Percentiles rank a stretch among this genome's conserved stretches.
Conservation (phyloP, 371 early-diverging fungal species). For the Batkoa obscura region DNA sequence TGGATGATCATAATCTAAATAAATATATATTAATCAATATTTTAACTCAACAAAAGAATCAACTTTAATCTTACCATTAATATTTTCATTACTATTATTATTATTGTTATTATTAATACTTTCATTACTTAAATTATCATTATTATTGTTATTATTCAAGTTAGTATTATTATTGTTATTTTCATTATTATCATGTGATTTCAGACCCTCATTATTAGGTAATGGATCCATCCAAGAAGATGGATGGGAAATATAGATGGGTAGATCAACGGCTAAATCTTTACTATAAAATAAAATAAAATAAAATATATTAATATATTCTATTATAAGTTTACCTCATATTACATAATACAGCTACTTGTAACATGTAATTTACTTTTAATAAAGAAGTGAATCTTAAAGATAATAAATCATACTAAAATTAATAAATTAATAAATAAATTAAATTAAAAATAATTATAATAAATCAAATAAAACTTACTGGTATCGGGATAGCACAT, state of each 20-base stretch:
- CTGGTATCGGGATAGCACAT: not conserved
- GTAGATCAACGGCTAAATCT: slow-evolving; percentile 14
- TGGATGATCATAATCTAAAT: too few species aligned
- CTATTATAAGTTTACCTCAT: slow-evolving; percentile 7
- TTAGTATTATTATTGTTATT: not conserved
- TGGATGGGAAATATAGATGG: slow-evolving; percentile 15
- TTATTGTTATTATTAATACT: too few species aligned
- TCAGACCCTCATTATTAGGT: not conserved
- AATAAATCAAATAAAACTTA: not conserved
- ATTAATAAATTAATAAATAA: not conserved
- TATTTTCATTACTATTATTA: too few species aligned
- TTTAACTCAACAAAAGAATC: too few species aligned
- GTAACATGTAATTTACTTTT: slow-evolving; percentile 14
- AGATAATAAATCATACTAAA: slow-evolving; percentile 3
- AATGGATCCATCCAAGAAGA: slow-evolving; percentile 17
- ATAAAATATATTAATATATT: not conserved
- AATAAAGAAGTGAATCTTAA: slow-evolving; percentile 11
- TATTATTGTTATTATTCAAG: too few species aligned
- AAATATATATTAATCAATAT: too few species aligned
- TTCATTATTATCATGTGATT: not conserved
- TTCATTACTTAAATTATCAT: too few species aligned
- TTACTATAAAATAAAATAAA: slow-evolving; percentile 7
- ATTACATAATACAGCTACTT: slow-evolving; percentile 13
- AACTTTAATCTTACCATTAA: too few species aligned
- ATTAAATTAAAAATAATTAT: not conserved